A percentile compares a stretch with the other conserved stretches of the same genome.
Evolutionary conservation across 306 rosid species (phyloP).

Genomic region (Phaseolus lunatus): DNA sequence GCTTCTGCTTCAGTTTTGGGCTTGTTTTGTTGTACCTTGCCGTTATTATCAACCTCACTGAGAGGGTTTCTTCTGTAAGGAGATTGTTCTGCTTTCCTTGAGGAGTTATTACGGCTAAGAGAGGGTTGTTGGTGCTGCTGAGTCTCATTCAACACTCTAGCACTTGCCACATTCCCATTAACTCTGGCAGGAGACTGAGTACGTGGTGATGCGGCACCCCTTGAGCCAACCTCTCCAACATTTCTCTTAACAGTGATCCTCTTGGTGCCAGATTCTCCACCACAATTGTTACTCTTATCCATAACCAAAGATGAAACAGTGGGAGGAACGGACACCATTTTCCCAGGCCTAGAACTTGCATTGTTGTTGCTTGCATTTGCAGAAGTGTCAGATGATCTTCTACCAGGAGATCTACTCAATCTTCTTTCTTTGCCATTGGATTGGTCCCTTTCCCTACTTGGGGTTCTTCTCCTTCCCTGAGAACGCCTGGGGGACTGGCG

Average conservation of each 20-base stretch:
- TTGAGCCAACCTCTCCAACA: constrained; percentile 64
- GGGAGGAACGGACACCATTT: constrained; percentile 97
- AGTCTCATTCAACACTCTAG: constrained; percentile 45
- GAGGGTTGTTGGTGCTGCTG: constrained; percentile 70
- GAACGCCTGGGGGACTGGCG: constrained; percentile 61
- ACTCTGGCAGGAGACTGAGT: constrained; percentile 78
- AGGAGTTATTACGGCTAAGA: constrained; percentile 81
- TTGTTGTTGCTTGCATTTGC: constrained; percentile 36
- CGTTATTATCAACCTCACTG: constrained; percentile 72
- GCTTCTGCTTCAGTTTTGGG: constrained; percentile 54
- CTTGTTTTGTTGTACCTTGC: constrained; percentile 56
- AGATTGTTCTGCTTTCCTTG: constrained; percentile 88
- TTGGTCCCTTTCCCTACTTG: constrained; percentile 86
- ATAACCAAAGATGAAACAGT: constrained; percentile 74
- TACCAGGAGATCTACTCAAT: constrained; percentile 86
- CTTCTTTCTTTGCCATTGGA: constrained; percentile 87
- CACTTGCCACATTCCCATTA: constrained; percentile 48
- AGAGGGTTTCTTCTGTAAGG: constrained; percentile 90
- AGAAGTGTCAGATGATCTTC: constrained; percentile 66
- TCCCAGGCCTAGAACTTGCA: constrained; percentile 64
- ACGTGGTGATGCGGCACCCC: constrained; percentile 78
- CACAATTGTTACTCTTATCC: constrained; percentile 83
- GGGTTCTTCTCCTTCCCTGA: constrained; percentile 87
- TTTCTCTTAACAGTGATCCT: constrained; percentile 79
- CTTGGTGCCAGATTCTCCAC: constrained; percentile 62